Percentiles rank a stretch among this genome's conserved stretches.
Conservation (phyloP, 768 basidiomycete genomes). For the Termitomyces titanicus region DNA sequence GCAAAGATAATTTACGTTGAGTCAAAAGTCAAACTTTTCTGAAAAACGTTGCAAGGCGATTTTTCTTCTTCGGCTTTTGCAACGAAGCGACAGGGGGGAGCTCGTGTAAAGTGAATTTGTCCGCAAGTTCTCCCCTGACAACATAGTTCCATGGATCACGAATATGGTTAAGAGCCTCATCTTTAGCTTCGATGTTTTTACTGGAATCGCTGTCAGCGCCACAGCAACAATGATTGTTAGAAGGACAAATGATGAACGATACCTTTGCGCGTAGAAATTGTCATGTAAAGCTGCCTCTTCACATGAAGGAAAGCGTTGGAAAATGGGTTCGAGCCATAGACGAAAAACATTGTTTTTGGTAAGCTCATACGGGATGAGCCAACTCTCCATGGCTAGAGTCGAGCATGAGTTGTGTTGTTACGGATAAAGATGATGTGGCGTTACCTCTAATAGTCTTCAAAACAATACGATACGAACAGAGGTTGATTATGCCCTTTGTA, state of each 20-base stretch:
- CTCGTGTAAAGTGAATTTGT: conserved; percentile 2
- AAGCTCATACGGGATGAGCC: conserved; percentile 40
- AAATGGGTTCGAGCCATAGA: conserved; percentile 31
- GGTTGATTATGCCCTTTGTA: conserved; percentile 28
- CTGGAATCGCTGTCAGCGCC: conserved; percentile 3
- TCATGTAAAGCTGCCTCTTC: conserved; percentile 8
- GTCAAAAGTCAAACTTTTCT: neutral
- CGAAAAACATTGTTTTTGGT: conserved; percentile 29
- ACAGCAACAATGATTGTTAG: neutral
- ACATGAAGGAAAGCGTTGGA: conserved; percentile 16
- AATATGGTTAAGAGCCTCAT: conserved; percentile 2
- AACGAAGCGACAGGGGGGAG: conserved; percentile 1
- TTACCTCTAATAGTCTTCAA: conserved; percentile 38
- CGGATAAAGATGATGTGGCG: neutral
- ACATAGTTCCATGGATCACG: conserved; percentile 11
- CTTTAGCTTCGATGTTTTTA: conserved; percentile 10
- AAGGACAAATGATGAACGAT: neutral
- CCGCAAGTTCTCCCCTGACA: neutral
- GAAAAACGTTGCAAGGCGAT: conserved; percentile 6
- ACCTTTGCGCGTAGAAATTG: conserved; percentile 15
- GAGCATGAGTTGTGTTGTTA: neutral
- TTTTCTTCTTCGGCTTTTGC: neutral
- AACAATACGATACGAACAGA: conserved; percentile 34
- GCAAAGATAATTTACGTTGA: neutral
- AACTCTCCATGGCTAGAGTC: conserved; percentile 42